Evolutionary conservation across 2,329 filamentous ascomycete genomes (phyloP).

Genomic region (Neofusicoccum sp.): DNA sequence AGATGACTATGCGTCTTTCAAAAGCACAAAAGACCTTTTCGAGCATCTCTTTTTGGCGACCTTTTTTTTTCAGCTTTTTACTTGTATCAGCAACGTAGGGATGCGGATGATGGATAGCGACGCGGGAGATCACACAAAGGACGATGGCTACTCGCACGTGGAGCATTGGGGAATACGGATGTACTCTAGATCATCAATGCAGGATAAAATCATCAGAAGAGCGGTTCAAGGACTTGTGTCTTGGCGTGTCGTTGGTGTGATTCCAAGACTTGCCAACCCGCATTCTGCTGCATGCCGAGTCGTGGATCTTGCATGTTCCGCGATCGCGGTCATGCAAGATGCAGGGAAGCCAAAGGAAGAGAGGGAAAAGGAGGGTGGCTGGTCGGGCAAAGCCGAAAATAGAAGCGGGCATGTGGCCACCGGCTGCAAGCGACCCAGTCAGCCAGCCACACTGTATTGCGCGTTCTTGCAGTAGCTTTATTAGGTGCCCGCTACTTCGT

Average conservation of each 20-base stretch:
- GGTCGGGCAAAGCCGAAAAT: background rate
- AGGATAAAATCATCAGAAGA: constrained; percentile 1
- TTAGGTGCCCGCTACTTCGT: constrained; percentile 9
- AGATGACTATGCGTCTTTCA: constrained; percentile 3
- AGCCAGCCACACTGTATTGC: constrained; percentile 15
- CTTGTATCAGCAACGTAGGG: constrained; percentile 14
- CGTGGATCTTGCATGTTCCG: constrained; percentile 7
- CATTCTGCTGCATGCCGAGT: background rate
- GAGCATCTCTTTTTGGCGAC: background rate
- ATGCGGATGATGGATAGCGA: constrained; percentile 12
- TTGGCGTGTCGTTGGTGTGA: background rate
- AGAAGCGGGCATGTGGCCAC: constrained; percentile 7
- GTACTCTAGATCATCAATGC: constrained; percentile 11
- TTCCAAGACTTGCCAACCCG: background rate
- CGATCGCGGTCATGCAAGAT: constrained; percentile 5
- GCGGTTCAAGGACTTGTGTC: background rate
- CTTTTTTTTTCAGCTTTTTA: background rate
- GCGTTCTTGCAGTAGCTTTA: constrained; percentile 15
- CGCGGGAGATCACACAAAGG: background rate
- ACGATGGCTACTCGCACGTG: background rate
- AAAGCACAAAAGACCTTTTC: background rate
- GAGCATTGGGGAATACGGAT: constrained; percentile 11
- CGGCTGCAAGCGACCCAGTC: constrained; percentile 2
- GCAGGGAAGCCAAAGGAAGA: background rate
- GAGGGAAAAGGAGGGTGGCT: background rate